Percentiles rank a stretch among this genome's conserved stretches.
Evolutionary conservation across 2,329 filamentous ascomycete genomes (phyloP).

Genomic region (Drechslera avenae): DNA sequence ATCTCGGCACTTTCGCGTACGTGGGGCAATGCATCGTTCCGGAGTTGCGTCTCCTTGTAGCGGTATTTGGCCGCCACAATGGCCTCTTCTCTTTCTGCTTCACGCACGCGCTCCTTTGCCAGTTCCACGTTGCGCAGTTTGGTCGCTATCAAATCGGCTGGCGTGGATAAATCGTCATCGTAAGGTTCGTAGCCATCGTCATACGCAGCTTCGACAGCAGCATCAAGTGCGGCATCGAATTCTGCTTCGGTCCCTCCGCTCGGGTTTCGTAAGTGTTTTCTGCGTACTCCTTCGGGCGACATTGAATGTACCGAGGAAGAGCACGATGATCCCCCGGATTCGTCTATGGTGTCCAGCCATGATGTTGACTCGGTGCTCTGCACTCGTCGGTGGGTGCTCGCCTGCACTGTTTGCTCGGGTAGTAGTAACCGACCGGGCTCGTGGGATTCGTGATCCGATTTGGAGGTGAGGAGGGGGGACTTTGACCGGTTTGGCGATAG

Average conservation of each 20-base stretch:
- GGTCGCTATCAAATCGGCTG: slow-evolving; percentile 43
- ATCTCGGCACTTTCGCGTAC: slow-evolving; percentile 46
- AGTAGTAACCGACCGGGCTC: slow-evolving; percentile 26
- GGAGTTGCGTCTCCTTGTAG: slow-evolving; percentile 55
- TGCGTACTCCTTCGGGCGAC: slow-evolving; percentile 70
- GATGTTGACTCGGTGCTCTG: slow-evolving; percentile 82
- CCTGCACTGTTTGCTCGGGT: slow-evolving; percentile 26
- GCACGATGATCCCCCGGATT: slow-evolving; percentile 77
- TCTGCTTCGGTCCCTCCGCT: slow-evolving; percentile 83
- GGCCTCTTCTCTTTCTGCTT: slow-evolving; percentile 72
- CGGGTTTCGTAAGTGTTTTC: slow-evolving; percentile 70
- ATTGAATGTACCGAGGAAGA: slow-evolving; percentile 81
- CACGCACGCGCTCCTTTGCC: slow-evolving; percentile 74
- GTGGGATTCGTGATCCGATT: slow-evolving; percentile 24
- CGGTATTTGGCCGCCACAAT: slow-evolving; percentile 65
- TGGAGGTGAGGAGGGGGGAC: slow-evolving; percentile 49
- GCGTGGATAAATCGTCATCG: slow-evolving; percentile 46
- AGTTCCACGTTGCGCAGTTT: slow-evolving; percentile 68
- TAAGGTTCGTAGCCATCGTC: slow-evolving; percentile 85
- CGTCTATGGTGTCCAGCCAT: slow-evolving; percentile 93
- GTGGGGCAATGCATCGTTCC: slow-evolving; percentile 55
- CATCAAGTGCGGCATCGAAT: slow-evolving; percentile 92
- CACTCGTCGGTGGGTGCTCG: slow-evolving; percentile 53
- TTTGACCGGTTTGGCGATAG: slow-evolving; percentile 67
- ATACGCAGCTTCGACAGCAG: slow-evolving; percentile 94